Conservation (phyloP, 345 rosid genomes). For the Stellera chamaejasme region DNA sequence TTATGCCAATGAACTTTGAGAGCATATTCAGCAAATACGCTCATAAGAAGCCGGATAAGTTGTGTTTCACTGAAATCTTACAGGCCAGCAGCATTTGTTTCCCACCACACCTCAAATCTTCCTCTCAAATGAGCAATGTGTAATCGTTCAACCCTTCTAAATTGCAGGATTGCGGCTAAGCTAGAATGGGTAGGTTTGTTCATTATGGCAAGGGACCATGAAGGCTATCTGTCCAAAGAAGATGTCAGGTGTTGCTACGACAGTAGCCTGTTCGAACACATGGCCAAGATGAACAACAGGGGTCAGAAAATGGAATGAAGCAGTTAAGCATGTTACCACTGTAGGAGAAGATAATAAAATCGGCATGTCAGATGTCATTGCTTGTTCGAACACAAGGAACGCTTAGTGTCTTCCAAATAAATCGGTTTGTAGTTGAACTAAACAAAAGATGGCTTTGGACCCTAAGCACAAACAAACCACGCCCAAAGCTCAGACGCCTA, state of each 20-base stretch:
- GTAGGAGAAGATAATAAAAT: too few relatives aligned
- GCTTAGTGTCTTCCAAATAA: too few relatives aligned
- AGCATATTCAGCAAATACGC: conserved; percentile 74
- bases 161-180: conserved; percentile 40
- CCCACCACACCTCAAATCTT: not conserved
- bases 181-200: conserved; percentile 52
- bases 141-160: not conserved
- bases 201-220: conserved; percentile 52
- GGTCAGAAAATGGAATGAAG: too few relatives aligned
- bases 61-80: conserved; percentile 46
- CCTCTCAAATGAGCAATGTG: too few relatives aligned
- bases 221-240: conserved; percentile 65
- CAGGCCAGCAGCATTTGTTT: conserved; percentile 55
- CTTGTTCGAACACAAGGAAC: too few relatives aligned
- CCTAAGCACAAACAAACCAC: too few relatives aligned
- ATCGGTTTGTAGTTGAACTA: too few relatives aligned
- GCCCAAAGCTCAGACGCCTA: too few relatives aligned
- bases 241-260: conserved; percentile 62
- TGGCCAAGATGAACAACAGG: conserved; percentile 42
- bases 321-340: too few relatives aligned
- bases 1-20: conserved; percentile 52
- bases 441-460: too few relatives aligned
- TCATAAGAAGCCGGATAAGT: conserved; percentile 33
- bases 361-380: too few relatives aligned
- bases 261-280: conserved; percentile 62